A percentile compares a stretch with the other conserved stretches of the same genome.
Evolutionary conservation across 2,329 filamentous ascomycete genomes (phyloP).

Genomic region (Penicillium verrucosum): DNA sequence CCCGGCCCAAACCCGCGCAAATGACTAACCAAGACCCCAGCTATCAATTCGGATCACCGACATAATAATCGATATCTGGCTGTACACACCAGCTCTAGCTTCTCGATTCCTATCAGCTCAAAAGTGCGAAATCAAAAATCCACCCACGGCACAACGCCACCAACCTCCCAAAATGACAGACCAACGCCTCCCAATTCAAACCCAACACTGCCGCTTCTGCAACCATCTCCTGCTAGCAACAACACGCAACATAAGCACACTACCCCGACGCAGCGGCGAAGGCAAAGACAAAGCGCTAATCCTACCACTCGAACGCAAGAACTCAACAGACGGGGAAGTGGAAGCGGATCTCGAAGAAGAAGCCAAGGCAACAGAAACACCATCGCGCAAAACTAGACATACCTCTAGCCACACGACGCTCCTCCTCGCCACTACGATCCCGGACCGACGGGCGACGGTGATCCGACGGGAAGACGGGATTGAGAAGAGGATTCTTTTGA

Average conservation of each 20-base stretch:
- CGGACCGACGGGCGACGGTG: slow-evolving; percentile 50
- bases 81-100: neutral
- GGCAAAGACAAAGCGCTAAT: slow-evolving; percentile 56
- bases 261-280: slow-evolving; percentile 53
- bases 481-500: slow-evolving; percentile 60
- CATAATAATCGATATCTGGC: neutral
- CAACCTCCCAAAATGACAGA: neutral
- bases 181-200: slow-evolving; percentile 40
- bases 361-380: slow-evolving; percentile 14
- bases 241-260: slow-evolving; percentile 50
- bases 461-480: slow-evolving; percentile 61
- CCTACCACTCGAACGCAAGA: slow-evolving; percentile 46
- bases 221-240: slow-evolving; percentile 62
- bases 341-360: slow-evolving; percentile 20
- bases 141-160: too few relatives aligned
- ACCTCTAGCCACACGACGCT: slow-evolving; percentile 45
- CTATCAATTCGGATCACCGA: neutral
- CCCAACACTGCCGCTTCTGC: slow-evolving; percentile 63
- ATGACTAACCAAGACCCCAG: neutral
- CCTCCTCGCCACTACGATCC: slow-evolving; percentile 49
- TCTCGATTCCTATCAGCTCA: neutral
- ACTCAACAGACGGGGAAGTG: slow-evolving; percentile 15
- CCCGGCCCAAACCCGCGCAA: neutral
- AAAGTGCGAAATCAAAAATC: neutral
- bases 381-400: slow-evolving; percentile 9